These are phyloP conservation scores for Mesotaenium endlicherianum DNA, from an alignment of 139 green algal genomes.

Conservation along the genomic window DNA sequence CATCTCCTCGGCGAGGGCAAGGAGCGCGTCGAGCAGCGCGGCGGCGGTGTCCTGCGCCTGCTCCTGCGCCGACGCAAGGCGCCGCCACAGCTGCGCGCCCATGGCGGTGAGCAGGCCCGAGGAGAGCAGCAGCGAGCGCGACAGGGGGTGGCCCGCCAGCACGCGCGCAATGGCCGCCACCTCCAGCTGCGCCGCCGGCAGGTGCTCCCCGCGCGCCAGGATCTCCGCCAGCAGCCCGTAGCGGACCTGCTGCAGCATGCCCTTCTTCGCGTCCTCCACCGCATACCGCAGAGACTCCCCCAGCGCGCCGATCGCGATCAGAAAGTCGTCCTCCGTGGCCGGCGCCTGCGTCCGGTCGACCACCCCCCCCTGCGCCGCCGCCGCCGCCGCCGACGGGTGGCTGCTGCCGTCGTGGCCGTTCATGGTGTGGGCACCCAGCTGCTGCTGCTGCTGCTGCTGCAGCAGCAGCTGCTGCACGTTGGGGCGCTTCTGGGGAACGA, in stretches of 20 bases:
- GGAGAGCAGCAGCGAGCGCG: background rate
- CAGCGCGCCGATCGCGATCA: constrained; percentile 24
- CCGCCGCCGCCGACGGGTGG: background rate
- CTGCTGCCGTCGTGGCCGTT: background rate
- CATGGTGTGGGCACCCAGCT: background rate
- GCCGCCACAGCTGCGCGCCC: constrained; percentile 6
- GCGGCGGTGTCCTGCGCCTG: background rate
- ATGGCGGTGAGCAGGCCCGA: constrained; percentile 15
- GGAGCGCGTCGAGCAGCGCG: constrained; percentile 29
- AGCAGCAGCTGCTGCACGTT: background rate
- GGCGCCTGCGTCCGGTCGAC: background rate
- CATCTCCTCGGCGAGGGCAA: constrained; percentile 29
- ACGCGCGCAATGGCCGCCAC: constrained; percentile 14
- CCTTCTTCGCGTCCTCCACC: constrained; percentile 11
- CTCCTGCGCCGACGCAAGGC: background rate
- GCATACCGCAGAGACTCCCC: constrained; percentile 20
- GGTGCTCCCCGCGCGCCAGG: background rate
- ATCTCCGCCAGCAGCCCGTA: constrained; percentile 25
- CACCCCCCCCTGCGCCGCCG: background rate
- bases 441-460: background rate
- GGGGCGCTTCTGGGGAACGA: constrained; percentile 6
- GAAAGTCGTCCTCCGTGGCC: constrained; percentile 9
- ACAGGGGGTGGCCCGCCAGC: background rate
- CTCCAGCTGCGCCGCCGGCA: constrained; percentile 11
- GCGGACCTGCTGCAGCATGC: constrained; percentile 16